Conservation (phyloP, 1,139 yeast genomes). For the Geotrichum aggregatum region DNA sequence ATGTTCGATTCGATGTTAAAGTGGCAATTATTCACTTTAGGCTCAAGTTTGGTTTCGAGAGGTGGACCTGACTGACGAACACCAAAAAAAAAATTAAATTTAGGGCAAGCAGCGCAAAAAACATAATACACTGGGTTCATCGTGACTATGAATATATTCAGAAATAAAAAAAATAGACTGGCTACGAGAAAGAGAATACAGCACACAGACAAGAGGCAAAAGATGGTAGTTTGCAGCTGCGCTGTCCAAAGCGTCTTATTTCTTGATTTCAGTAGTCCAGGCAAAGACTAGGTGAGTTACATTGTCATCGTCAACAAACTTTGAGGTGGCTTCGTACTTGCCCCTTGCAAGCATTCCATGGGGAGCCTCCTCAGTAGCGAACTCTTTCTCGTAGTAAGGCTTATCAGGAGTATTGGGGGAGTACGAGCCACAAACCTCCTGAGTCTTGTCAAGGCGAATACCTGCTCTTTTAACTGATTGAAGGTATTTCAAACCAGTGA, state of each 20-base stretch:
- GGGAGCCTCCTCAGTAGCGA: conserved; percentile 91
- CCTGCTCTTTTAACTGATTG: conserved; percentile 86
- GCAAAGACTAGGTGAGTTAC: conserved; percentile 68
- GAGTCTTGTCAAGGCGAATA: conserved; percentile 77
- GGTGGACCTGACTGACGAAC: neutral
- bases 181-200: neutral
- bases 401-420: conserved; percentile 84
- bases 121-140: neutral
- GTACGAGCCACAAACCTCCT: conserved; percentile 85
- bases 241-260: conserved; percentile 34
- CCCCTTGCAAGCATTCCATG: conserved; percentile 88
- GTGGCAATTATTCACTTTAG: neutral
- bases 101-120: neutral
- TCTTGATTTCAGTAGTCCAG: conserved; percentile 81
- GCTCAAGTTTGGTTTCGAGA: neutral
- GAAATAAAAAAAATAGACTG: neutral
- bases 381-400: conserved; percentile 67
- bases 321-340: conserved; percentile 71
- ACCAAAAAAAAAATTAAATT: neutral
- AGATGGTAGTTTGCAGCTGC: neutral
- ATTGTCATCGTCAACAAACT: conserved; percentile 85
- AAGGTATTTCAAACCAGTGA: conserved; percentile 83
- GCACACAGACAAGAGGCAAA: neutral
- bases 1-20: neutral
- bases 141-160: neutral